Base-by-base conservation (phyloP, 2,329 filamentous ascomycete genomes). In the Metarhizium album region DNA sequence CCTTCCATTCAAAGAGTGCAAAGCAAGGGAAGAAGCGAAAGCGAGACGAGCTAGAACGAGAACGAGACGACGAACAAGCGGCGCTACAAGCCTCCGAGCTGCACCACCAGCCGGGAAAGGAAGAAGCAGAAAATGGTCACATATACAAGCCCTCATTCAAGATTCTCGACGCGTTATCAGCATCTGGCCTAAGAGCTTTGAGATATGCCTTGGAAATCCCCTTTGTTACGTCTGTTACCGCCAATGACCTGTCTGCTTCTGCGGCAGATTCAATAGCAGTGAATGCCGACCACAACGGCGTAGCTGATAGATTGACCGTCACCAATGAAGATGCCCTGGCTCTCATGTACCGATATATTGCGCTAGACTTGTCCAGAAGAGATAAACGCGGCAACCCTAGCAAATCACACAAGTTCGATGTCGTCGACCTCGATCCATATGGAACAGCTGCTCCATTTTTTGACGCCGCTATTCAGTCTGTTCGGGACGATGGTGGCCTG, bases 381-480 rank as follows among this genome's bases (percentile, higher is more conserved):
- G 66, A 72, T 53, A 62, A 69, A 52, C 58, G 62, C 22, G 64
- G 70, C 53, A 67, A 67, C 47, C 64, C 69, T 1, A 60, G 63
- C 45, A 69, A 65, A 47, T 64, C 67, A 31, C 70, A 71, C 55
- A 76, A 82, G 62, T 98, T 95, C 65, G 88, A 97, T 66, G 90
- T 96, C 22, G 93, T 98, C 56, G 93, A 98, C 64, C 78, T 98
- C 29, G 93, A 98, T 64, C 93, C 93, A 0, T 98, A 98, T 61
- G 93, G 93, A 42, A 94, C 89, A 0, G 93, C 91, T 1, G 88
- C 87, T 9, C 87, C 88, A 1, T 98, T 98, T 67, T 78, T 98
- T 49, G 93, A 98, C 64, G 83, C 88, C 1, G 90, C 93, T 1
- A 74, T 98, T 8, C 90, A 96, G 68, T 82, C 87, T 1, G 79